Base-by-base conservation (phyloP, 2,329 filamentous ascomycete species). In the Penicillium frequentans region DNA sequence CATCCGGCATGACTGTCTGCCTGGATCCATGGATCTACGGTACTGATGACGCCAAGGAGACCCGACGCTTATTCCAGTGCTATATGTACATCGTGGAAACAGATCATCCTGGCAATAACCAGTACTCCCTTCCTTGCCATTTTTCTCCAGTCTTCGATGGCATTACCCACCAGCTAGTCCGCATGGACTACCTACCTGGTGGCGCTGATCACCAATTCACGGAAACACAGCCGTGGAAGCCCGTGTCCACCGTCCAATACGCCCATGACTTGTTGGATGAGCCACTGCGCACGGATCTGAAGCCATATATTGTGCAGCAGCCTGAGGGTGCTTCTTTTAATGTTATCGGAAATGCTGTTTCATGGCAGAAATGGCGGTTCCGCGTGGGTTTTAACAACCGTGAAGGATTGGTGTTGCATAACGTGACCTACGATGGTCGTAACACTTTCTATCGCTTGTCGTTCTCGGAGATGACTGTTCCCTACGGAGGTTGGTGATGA, bases 11-110 rank as follows among this genome's bases (percentile, higher is more conserved):
- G 7, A 79, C 79, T 1, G 77, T 87, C 21, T 81, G 85, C 59
- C 78, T 80, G 50, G 85, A 86, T 60, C 84, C 84, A 0, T 92
- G 89, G 89, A 90, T 90, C 37, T 92, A 91, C 60, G 84, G 82
- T 70, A 74, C 70, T 0, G 75, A 77, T 5, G 69, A 75, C 46
- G 59, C 64, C 16, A 73, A 76, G 5, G 75, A 77, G 53, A 65
- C 64, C 6, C 72, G 75, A 5, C 74, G 75, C 1, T 48, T 77
- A 51, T 71, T 73, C 58, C 75, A 77, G 60, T 75, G 72, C 57
- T 77, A 76, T 56, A 73, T 77, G 72, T 77, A 75, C 45, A 65
- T 75, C 13, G 68, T 74, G 16, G 65, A 63, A 11, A 65, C 64
- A 2, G 68, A 75, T 47, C 73, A 75, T 26, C 70, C 71, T 1